Evolutionary conservation across 164 flowering plant species (phyloP).

Genomic region (Dillenia turbinata): DNA sequence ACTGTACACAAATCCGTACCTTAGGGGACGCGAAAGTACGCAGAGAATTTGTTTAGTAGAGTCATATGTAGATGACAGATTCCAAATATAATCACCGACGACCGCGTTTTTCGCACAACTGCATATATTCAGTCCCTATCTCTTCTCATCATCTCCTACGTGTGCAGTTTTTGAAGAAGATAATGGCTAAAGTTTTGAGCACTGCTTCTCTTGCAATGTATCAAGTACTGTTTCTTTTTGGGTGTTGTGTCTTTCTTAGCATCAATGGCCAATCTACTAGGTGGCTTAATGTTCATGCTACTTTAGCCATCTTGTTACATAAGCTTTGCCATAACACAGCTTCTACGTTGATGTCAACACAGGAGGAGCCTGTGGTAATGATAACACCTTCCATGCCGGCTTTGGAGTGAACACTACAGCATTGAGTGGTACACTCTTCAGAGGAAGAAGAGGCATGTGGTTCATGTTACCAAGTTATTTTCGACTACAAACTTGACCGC

Average conservation of each 20-base stretch:
- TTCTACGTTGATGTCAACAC: too few relatives aligned
- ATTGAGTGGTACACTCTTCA: constrained; percentile 55
- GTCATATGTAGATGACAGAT: too few relatives aligned
- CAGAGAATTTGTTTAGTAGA: too few relatives aligned
- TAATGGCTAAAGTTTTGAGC: too few relatives aligned
- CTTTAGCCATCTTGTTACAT: constrained; percentile 23
- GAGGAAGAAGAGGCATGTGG: constrained; percentile 68
- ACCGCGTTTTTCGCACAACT: too few relatives aligned
- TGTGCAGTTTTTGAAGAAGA: too few relatives aligned
- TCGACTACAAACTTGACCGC: constrained; percentile 43
- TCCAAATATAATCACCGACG: too few relatives aligned
- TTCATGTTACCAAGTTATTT: constrained; percentile 60
- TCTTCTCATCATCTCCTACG: too few relatives aligned
- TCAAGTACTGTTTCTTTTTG: constrained; percentile 6
- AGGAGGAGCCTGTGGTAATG: constrained; percentile 94
- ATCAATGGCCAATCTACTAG: constrained; percentile 21
- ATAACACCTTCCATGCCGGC: constrained; percentile 65
- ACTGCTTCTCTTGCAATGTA: neutral
- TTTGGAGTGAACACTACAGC: constrained; percentile 73
- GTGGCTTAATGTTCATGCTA: constrained; percentile 64
- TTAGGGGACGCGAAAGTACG: too few relatives aligned
- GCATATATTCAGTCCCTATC: too few relatives aligned
- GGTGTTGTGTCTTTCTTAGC: constrained; percentile 6
- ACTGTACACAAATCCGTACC: too few relatives aligned
- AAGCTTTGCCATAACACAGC: too few relatives aligned